Percentiles rank a stretch among this genome's conserved stretches.
Evolutionary conservation across 495 filamentous ascomycete species (phyloP).

Genomic region (Talaromyces ruber): DNA sequence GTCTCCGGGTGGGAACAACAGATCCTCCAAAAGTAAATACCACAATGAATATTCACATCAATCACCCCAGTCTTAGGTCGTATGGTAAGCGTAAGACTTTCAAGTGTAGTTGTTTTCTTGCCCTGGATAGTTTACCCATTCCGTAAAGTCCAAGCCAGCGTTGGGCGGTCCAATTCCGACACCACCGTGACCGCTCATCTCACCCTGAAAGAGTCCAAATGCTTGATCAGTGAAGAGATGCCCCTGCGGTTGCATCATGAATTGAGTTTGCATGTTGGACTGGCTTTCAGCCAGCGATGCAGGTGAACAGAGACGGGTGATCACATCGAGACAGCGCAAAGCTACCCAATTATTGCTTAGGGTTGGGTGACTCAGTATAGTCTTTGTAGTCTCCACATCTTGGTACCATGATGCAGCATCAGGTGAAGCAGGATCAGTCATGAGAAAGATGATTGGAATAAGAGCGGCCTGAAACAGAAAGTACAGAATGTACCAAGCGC

Average conservation of each 20-base stretch:
- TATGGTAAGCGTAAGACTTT: not conserved
- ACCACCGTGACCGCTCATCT: constrained; percentile 8
- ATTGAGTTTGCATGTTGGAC: constrained; percentile 11
- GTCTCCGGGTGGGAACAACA: not conserved
- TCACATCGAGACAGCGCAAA: constrained; percentile 32
- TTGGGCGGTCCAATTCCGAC: constrained; percentile 1
- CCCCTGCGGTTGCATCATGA: constrained; percentile 33
- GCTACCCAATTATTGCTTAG: constrained; percentile 36
- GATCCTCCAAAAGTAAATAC: not conserved
- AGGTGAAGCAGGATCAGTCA: constrained; percentile 36
- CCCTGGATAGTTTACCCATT: constrained; percentile 33
- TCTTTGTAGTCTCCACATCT: constrained; percentile 38
- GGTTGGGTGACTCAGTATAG: constrained; percentile 32
- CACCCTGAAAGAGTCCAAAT: constrained; percentile 29
- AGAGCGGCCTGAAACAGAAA: constrained; percentile 47
- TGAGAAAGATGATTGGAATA: constrained; percentile 41
- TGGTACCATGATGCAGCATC: constrained; percentile 36
- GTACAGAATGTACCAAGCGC: constrained; percentile 47
- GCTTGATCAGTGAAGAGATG: constrained; percentile 32
- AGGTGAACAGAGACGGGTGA: constrained; percentile 35
- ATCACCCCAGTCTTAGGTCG: not conserved
- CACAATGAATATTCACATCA: not conserved
- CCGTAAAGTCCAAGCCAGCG: constrained; percentile 31
- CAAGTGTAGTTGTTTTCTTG: constrained; percentile 17
- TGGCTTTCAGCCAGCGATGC: constrained; percentile 3